phyloP scores from a whole-genome alignment of 805 yeast genomes.

The Ogataea allantospora region DNA sequence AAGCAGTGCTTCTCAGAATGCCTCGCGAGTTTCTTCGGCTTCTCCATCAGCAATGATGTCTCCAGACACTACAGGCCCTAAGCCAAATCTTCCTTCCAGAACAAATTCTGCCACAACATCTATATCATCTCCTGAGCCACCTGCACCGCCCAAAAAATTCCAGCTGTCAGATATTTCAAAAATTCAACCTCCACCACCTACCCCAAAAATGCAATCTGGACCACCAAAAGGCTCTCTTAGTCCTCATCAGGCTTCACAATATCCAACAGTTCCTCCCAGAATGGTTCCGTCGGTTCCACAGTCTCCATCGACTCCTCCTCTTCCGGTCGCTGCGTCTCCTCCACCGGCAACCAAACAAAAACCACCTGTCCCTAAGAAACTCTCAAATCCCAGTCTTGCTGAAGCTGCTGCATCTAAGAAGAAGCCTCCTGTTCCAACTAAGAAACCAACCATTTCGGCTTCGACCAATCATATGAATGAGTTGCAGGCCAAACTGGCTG shows the following conservation, averaged over 20 bases:
- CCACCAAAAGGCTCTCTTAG: slow-evolving; percentile 8
- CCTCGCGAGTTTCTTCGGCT: slow-evolving; percentile 3
- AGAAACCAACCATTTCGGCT: slow-evolving; percentile 14
- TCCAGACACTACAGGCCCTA: slow-evolving; percentile 10
- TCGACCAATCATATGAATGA: slow-evolving; percentile 28
- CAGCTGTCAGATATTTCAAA: slow-evolving; percentile 27
- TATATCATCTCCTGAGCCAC: too few species aligned
- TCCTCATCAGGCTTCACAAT: slow-evolving; percentile 1
- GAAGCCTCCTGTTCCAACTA: slow-evolving; percentile 16
- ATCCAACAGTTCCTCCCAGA: slow-evolving; percentile 14
- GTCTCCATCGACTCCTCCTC: slow-evolving; percentile 15
- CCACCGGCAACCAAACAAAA: slow-evolving; percentile 12
- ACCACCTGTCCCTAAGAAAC: slow-evolving; percentile 11
- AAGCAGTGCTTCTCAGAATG: slow-evolving; percentile 9
- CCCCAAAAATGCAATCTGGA: slow-evolving; percentile 10
- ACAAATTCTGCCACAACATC: too few species aligned
- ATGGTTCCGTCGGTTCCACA: slow-evolving; percentile 20
- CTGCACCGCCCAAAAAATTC: slow-evolving; percentile 21
- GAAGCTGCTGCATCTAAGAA: slow-evolving; percentile 4
- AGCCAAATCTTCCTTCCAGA: slow-evolving; percentile 15
- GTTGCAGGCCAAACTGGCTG: slow-evolving; percentile 29
- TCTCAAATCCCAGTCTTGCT: neutral
- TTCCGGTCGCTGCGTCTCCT: neutral
- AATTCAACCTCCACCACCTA: slow-evolving; percentile 31
- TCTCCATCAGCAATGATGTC: slow-evolving; percentile 9